Evolutionary conservation across 495 filamentous ascomycete species (phyloP).

Genomic region (Apodospora peruviana): DNA sequence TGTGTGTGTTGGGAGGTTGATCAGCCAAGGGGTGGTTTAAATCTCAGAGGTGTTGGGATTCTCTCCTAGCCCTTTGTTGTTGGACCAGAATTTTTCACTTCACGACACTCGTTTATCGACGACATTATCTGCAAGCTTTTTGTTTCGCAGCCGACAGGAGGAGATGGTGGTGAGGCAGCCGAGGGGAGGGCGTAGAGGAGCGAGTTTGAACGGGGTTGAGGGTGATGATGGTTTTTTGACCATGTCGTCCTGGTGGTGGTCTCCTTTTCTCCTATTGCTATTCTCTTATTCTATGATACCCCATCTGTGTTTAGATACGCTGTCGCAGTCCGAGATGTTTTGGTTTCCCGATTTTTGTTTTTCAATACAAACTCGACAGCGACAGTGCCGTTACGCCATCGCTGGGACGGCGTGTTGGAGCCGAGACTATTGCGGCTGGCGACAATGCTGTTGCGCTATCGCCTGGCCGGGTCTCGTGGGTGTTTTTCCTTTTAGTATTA

Average conservation of each 20-base stretch:
- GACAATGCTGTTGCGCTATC: conserved; percentile 54
- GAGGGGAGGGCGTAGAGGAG: no score
- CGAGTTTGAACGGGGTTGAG: no score
- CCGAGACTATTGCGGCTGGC: conserved; percentile 37
- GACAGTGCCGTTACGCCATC: conserved; percentile 56
- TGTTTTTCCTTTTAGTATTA: conserved; percentile 26
- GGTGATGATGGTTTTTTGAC: no score
- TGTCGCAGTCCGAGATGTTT: conserved; percentile 24
- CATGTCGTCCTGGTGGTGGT: no score
- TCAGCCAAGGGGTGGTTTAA: no score
- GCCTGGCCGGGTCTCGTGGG: conserved; percentile 48
- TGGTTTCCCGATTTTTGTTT: conserved; percentile 5
- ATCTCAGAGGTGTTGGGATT: no score
- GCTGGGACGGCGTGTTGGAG: conserved; percentile 51
- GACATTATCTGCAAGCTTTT: conserved; percentile 7
- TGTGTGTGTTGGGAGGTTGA: no score
- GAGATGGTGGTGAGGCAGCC: not conserved
- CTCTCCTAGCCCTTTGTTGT: not conserved
- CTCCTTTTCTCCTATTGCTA: conserved; percentile 12
- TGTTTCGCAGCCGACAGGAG: not conserved
- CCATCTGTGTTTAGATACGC: conserved; percentile 52
- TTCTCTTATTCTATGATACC: conserved; percentile 44
- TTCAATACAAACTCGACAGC: conserved; percentile 36
- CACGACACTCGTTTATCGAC: conserved; percentile 11
- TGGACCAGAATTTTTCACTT: conserved; percentile 12